These are phyloP conservation scores for Anethum foeniculum DNA, from an alignment of 140 eudicot species.

Conservation along the genomic window DNA sequence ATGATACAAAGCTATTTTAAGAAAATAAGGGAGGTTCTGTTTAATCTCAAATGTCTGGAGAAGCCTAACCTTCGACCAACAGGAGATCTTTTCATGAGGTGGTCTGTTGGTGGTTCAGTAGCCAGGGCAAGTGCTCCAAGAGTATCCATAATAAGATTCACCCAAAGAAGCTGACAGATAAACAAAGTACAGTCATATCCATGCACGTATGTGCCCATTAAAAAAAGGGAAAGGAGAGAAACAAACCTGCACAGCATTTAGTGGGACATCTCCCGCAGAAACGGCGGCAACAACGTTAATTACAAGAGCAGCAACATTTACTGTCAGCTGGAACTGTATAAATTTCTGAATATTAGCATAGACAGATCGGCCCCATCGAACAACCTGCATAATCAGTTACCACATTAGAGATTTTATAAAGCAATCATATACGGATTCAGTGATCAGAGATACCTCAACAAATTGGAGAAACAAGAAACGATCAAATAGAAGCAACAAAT, in stretches of 20 bases:
- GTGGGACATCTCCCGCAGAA: slow-evolving; percentile 80
- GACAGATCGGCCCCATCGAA: slow-evolving; percentile 42
- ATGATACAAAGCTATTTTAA: not conserved
- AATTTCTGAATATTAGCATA: slow-evolving; percentile 45
- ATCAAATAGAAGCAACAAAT: not conserved
- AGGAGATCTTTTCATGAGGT: slow-evolving; percentile 34
- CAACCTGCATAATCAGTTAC: slow-evolving; percentile 36
- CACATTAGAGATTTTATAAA: not conserved
- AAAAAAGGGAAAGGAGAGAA: not conserved
- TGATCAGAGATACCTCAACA: not conserved
- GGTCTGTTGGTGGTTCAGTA: slow-evolving; percentile 40
- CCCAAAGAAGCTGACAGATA: slow-evolving; percentile 36
- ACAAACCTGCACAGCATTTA: slow-evolving; percentile 79
- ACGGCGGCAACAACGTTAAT: slow-evolving; percentile 74
- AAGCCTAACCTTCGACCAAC: slow-evolving; percentile 65
- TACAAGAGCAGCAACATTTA: slow-evolving; percentile 44
- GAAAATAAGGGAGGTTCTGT: not conserved
- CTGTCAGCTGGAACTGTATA: slow-evolving; percentile 45
- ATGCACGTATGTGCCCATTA: not conserved
- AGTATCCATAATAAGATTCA: slow-evolving; percentile 51
- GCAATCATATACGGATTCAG: not conserved
- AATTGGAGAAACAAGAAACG: not conserved
- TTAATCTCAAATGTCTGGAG: not conserved
- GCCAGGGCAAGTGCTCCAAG: slow-evolving; percentile 48
- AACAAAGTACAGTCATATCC: not conserved